Evolutionary conservation across 805 yeast species (phyloP), one percentile per base, ranked within the genome.

Genomic region (Candida saitoana): DNA sequence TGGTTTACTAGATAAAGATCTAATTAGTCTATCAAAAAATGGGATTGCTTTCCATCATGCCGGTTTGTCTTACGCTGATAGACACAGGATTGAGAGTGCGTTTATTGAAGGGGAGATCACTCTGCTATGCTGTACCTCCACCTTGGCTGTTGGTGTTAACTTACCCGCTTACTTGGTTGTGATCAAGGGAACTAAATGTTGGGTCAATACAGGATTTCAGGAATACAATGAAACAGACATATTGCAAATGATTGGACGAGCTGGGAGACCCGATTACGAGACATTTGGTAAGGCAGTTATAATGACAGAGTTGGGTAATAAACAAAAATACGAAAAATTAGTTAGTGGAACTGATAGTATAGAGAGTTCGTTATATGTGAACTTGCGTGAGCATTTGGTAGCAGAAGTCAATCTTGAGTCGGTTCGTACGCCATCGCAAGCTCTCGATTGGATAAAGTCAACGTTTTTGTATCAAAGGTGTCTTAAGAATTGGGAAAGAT

Each of bases 161-260:
- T 57, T 80, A 18, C 84, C 84, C 3, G 82, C 84, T 0, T 79
- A 73, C 51, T 56, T 78, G 43, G 84, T 79, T 0, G 59, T 80
- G 2, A 67, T 80, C n/a, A 80, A 79, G 46, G 84, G 84, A 0
- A 80, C 85, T 0, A 79, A 74, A 50, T 70, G 76, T 39, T 84
- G 83, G 76, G 59, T 56, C 15, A 73, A 71, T 16, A 73, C 73
- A 17, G 73, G 65, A 41, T 65, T 73, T 45, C 61, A 60, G 27
- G 84, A 80, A 44, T 79, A 79, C 52, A 67, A 79, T 2, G 77
- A 74, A 36, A 57, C 77, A 18, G 84, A 79, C 43, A 59, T 79
- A 22, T 55, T 76, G 33, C 84, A 80, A 48, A 80, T 80, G 85
- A 71, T 80, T 55, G 84, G 84, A 3, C 64, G 84, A 49, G 84